Conservation (phyloP, 371 early-diverging fungal genomes). For the Thermomucor indicae-seudaticae region DNA sequence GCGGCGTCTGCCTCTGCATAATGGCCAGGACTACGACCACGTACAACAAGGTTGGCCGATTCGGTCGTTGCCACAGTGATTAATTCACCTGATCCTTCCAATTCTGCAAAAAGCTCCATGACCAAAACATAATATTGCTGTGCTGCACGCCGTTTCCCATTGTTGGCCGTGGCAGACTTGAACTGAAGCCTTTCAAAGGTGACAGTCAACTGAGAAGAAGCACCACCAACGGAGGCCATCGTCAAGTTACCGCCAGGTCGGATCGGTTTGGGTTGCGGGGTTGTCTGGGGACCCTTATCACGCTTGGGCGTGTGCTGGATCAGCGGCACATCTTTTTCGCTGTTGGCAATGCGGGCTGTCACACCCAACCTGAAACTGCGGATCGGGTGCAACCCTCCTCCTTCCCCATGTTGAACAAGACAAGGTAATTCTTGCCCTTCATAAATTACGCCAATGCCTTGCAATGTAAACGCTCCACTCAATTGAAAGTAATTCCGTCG, state of each 20-base stretch:
- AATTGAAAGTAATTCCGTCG: constrained; percentile 91
- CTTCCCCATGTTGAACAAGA: constrained; percentile 44
- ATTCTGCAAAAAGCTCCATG: constrained; percentile 61
- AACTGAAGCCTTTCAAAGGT: constrained; percentile 92
- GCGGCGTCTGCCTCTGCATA: constrained; percentile 71
- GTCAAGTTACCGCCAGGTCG: constrained; percentile 53
- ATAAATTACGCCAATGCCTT: constrained; percentile 39
- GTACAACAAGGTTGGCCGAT: constrained; percentile 79
- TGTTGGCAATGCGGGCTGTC: constrained; percentile 51
- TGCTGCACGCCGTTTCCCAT: constrained; percentile 78
- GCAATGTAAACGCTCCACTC: constrained; percentile 62
- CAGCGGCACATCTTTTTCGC: constrained; percentile 66
- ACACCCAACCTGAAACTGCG: constrained; percentile 65
- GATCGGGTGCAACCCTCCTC: constrained; percentile 19
- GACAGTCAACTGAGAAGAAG: constrained; percentile 49
- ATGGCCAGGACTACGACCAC: constrained; percentile 90
- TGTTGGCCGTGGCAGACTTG: constrained; percentile 90
- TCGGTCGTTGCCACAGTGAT: constrained; percentile 61
- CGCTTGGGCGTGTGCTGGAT: constrained; percentile 90
- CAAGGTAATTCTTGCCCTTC: constrained; percentile 52
- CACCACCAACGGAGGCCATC: constrained; percentile 34
- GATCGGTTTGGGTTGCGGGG: constrained; percentile 59
- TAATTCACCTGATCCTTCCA: constrained; percentile 33
- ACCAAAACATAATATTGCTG: constrained; percentile 83
- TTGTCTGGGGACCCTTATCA: constrained; percentile 83